phyloP scores from a whole-genome alignment of 805 yeast genomes.

The Kluyveromyces wickerhamii region DNA sequence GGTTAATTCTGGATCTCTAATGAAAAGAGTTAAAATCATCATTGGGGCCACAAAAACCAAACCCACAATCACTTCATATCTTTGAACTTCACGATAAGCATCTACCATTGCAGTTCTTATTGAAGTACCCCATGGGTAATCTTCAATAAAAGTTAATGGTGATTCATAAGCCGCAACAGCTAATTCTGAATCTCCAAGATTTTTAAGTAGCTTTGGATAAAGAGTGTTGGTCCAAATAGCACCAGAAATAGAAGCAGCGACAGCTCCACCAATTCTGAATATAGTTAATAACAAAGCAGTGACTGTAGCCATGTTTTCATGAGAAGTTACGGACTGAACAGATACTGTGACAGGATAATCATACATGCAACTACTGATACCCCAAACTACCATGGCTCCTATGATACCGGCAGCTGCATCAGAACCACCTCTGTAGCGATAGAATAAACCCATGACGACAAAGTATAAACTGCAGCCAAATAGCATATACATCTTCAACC shows the following conservation, averaged over 20 bases:
- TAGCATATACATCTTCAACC: conserved; percentile 52
- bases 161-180: conserved; percentile 41
- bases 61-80: conserved; percentile 42
- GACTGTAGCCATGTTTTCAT: conserved; percentile 61
- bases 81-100: conserved; percentile 54
- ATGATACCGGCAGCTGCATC: conserved; percentile 48
- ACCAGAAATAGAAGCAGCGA: conserved; percentile 59
- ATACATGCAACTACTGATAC: conserved; percentile 64
- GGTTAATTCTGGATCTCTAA: conserved; percentile 23
- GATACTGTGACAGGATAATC: conserved; percentile 59
- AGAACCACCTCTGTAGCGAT: conserved; percentile 46
- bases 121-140: conserved; percentile 55
- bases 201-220: conserved; percentile 35
- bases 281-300: conserved; percentile 51
- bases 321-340: conserved; percentile 51
- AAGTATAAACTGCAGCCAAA: conserved; percentile 54
- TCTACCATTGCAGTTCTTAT: conserved; percentile 48
- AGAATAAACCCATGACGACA: conserved; percentile 51
- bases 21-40: conserved; percentile 18
- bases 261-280: conserved; percentile 57
- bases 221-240: conserved; percentile 64
- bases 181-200: conserved; percentile 32
- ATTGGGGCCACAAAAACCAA: conserved; percentile 23
- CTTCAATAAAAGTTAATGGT: conserved; percentile 43
- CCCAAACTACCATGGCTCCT: conserved; percentile 57